Conservation (phyloP, 176 grass and related monocot genomes). For the Bromus sterilis region DNA sequence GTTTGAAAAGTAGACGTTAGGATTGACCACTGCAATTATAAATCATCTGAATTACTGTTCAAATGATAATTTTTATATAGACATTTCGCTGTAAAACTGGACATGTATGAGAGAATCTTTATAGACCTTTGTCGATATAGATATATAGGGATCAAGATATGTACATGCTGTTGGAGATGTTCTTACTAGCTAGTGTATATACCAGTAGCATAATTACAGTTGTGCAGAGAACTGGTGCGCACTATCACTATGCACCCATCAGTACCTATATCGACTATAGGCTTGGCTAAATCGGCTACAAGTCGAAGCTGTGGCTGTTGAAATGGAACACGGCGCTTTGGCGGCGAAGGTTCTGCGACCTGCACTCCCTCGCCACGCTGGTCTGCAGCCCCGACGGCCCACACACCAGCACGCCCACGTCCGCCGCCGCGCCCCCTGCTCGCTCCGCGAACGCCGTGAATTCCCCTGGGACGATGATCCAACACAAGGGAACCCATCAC, state of each 20-base stretch:
- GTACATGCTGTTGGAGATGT: too few species aligned
- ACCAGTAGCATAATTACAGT: neutral
- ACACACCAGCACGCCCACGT: slow-evolving; percentile 67
- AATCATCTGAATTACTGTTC: too few species aligned
- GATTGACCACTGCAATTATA: too few species aligned
- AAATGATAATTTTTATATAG: too few species aligned
- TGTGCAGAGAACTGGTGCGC: neutral
- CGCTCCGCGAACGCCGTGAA: slow-evolving; percentile 42
- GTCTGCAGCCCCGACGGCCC: slow-evolving; percentile 59
- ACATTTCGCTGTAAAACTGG: too few species aligned
- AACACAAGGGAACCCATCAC: neutral
- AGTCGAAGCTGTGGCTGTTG: slow-evolving; percentile 96
- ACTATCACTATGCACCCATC: neutral
- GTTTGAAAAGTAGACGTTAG: too few species aligned
- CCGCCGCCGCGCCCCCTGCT: slow-evolving; percentile 11
- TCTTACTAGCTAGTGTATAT: too few species aligned
- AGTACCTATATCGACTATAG: neutral
- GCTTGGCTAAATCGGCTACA: slow-evolving; percentile 18
- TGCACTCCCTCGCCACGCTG: slow-evolving; percentile 77
- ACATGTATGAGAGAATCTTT: too few species aligned
- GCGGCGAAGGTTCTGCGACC: slow-evolving; percentile 55
- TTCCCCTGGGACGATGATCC: slow-evolving; percentile 17
- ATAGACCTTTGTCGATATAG: too few species aligned
- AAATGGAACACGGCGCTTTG: slow-evolving; percentile 76
- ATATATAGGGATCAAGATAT: too few species aligned